Evolutionary conservation across 176 grass and related monocot species (phyloP).

Genomic region (Zoysia pacifica): DNA sequence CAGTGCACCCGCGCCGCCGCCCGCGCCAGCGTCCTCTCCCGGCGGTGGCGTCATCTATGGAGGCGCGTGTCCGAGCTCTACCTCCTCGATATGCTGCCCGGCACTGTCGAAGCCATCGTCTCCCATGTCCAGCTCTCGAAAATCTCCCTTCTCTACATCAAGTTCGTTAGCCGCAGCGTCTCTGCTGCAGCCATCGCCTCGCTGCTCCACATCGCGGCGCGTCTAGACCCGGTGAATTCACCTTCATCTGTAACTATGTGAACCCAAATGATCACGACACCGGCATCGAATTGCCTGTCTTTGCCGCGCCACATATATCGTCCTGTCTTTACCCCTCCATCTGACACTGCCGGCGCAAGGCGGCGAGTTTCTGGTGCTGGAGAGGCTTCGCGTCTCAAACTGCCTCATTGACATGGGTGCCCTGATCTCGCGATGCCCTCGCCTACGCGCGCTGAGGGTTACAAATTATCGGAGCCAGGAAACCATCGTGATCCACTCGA

Average conservation of each 20-base stretch:
- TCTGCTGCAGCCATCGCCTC: neutral
- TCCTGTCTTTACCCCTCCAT: neutral
- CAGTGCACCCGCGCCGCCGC: slow-evolving; percentile 16
- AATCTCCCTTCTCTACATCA: slow-evolving; percentile 5
- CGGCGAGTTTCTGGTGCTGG: neutral
- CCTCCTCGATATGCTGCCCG: neutral
- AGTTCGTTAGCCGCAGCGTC: neutral
- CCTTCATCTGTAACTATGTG: too few relatives aligned
- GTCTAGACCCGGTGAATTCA: neutral
- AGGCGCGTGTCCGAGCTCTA: slow-evolving; percentile 1
- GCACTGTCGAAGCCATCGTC: neutral
- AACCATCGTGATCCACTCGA: neutral
- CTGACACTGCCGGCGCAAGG: neutral
- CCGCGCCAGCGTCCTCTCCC: neutral
- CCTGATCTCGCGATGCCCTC: neutral
- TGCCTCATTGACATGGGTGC: neutral
- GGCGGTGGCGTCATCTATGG: slow-evolving; percentile 25
- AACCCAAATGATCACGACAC: neutral
- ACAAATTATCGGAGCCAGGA: fast-evolving
- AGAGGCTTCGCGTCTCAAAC: neutral
- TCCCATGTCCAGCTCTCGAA: neutral
- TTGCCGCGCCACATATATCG: neutral
- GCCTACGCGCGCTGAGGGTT: neutral
- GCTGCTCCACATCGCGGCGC: neutral
- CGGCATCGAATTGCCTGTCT: neutral